Evolutionary conservation across 768 basidiomycete species (phyloP), one percentile per base, ranked within the genome.

Genomic region (Infundibulicybe gibba): DNA sequence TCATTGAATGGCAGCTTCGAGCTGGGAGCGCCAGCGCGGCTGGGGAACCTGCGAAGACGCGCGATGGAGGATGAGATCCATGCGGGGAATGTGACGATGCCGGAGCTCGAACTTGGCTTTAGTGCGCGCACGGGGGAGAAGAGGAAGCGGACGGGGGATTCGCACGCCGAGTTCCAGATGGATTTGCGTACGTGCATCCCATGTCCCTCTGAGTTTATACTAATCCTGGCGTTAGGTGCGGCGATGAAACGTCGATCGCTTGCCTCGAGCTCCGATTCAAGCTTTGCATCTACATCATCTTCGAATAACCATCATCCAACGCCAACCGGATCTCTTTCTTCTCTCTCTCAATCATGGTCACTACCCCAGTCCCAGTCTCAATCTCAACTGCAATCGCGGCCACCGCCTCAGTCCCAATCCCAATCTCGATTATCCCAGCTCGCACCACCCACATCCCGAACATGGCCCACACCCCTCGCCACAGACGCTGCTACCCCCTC

Each of bases 401-500:
- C 41, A 17, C 56, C 8, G 14, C 35, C 35, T n/a, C 35, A 38
- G 14, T 10, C 35, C 10, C 35, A 38, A 6, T 10, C 35, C 10
- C 35, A 25, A 25, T 8, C 25, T 25, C 25, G 8, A 8, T 49
- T 55, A n/a, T 50, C 54, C 9, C 50, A 50, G 15, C 44, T 52
- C 19, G 48, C n/a, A 35, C 45, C 45, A 37, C 49, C 49, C 14
- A 35, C 48, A 13, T n/a, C 43, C 32, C 41, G 41, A 41, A 30
- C 47, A 5, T 59, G 57, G 47, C 57, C 60, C 37, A 54, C 63
- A 15, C 49, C 57, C 6, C 59, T 64, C 25, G 49, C 60, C 47
- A 53, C 64, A 5, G 63, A 70, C 46, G 71, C 54, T 48, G 71
- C 76, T 6, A 90, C 87, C 0, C 87, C 87, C 0, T 88, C 86